Base-by-base conservation (phyloP, 805 yeast genomes). In the Saturnispora dispora region DNA sequence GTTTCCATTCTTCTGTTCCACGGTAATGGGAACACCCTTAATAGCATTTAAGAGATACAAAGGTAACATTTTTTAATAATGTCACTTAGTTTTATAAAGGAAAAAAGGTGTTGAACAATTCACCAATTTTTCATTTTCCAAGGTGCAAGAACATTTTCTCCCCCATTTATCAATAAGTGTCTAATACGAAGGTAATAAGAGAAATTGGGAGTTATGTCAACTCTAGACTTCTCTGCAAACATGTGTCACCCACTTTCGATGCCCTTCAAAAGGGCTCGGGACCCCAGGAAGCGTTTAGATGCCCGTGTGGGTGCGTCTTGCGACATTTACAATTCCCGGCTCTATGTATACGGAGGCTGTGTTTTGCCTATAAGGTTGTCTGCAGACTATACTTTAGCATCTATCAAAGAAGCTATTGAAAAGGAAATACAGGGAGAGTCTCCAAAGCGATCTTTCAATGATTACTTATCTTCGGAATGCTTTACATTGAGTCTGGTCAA, bases 1-100 rank as follows among this genome's bases (percentile, higher is more conserved):
- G 61, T 88, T 96, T 33, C 98, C 96, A 52, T 85, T 82, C 67
- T 93, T 93, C 63, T 93, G 78, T 66, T 91, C 99, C 46, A 93
- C 88, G 62, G 85, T 76, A 61, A 93, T 77, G 37, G 89, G 85
- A 62, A 87, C 90, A 52, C 88, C 90, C 66, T 89, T 90, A 17
- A 96, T 88, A 51, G 96, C 85, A 50, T 95, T 89, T 62, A 93
- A 77, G 55, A 93, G 76, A 59, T 89, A 90, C 61, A 93, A 74
- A 43, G 99, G 99, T 55, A 93, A 80, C 99, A 65, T 85, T 46
- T 17, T 52, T 22, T 23, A 20, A 33, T 42, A 27, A 25, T 25
- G 13, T 30, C 11, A 37, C 22, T 10, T 37, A 18, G 13, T 18
- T 37, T 37, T 37, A 40, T 25, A n/a, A 23, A 22, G 25, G 25